Base-by-base conservation (phyloP, 768 basidiomycete genomes). In the Lactarius sanguifluus region DNA sequence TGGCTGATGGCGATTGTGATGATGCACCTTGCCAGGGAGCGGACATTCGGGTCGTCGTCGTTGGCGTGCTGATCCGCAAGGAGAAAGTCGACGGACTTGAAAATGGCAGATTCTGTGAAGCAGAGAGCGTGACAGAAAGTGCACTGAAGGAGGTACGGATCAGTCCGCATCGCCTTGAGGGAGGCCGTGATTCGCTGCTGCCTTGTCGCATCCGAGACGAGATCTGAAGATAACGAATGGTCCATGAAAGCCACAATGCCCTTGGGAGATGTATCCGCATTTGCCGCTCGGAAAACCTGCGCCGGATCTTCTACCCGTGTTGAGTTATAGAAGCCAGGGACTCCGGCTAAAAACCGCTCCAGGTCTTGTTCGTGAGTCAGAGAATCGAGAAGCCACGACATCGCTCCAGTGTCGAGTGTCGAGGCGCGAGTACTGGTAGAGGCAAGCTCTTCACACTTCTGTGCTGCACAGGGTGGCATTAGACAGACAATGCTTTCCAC, bases 341-440 rank as follows among this genome's bases (percentile, higher is more conserved):
- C 23, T n/a, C 59, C 59, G 1, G 55, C 25, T 20, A 65, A 2
- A 28, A 66, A 66, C 10, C 47, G 25, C 45, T 57, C 41, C 43
- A 66, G 6, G 1, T 66, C 65, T 45, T 66, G 32, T 20, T 66
- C 65, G 12, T 61, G 18, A n/a, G 20, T 28, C 34, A 61, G 30
- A 23, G 54, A 45, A 18, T 38, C 16, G 45, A 66, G 45, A 13
- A 52, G 10, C 47, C 65, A 57, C 1, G 55, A 66, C 25, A 66
- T 16, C 5, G 32, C 57, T 5, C 23, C 30, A 8, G 30, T 9
- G 4, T 66, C 65, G 15, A 62, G 65, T 30, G 12, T n/a, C 23
- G 28, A 13, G 2, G 36, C 18, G 15, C 25, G 30, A 34, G 36
- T 15, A 32, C 2, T 32, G 5, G 32, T 8, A 30, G 62, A 28